Base-by-base conservation (phyloP, 176 grass and related monocot species). In the Bothriochloa decipiens region DNA sequence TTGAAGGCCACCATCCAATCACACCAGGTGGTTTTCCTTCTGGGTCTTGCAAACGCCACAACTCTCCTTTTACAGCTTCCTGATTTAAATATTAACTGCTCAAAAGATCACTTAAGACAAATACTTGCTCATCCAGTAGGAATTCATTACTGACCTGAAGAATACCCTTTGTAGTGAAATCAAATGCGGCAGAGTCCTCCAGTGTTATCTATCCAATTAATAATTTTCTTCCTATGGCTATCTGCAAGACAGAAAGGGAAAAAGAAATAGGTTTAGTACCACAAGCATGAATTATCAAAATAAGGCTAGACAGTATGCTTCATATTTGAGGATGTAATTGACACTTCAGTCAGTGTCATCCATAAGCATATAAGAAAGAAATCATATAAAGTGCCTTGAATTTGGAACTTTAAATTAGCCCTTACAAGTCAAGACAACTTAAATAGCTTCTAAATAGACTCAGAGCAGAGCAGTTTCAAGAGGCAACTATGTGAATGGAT, bases 151-250 rank as follows among this genome's bases (percentile, higher is more conserved):
- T 84, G 63, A 99, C 93, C 96, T 99, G 93, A 87, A 99, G 89
- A 77, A 99, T 84, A 68, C 93, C 96, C 88, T 99, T 98, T 69
- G 93, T 96, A 58, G 93, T 99, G 70, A 99, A 99, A 87, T 99
- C 96, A 89, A 98, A 92, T 29, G 96, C 87, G 18, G 93, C 81
- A 95, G 77, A 91, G 86, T 42, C 86, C 83, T 68, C 96, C 93
- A 76, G 91, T 92, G 74, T 72, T 84, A 72, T 99, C 91, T 15
- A 92, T 94, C 96, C 96, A 96, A 76, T 96, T 89, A 70, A 94
- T 92, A 45, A 89, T 99, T 72, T 75, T 92, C 82, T 99, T 93
- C 66, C 93, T 90, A 41, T 96, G 93, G 62, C 77, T 86, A 84
- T 99, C 96, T 99, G 86, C 11, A 69, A 86, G 52, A 82, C 27